Percentiles rank a stretch among this genome's conserved stretches.
Conservation (phyloP, 169 alveolate species). For the Haemoproteus tartakovskyi region DNA sequence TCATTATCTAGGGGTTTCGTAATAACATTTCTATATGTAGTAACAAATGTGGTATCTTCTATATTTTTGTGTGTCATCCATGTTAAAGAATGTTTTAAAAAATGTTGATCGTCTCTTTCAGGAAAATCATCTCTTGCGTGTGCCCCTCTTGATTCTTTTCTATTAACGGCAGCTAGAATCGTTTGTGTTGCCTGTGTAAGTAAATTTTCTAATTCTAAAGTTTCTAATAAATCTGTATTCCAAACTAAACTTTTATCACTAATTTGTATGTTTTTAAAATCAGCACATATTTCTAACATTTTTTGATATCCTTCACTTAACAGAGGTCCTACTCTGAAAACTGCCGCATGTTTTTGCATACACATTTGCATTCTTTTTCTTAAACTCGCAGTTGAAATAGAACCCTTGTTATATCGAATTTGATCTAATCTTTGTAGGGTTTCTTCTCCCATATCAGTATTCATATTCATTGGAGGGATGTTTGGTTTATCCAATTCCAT, state of each 20-base stretch:
- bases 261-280: slow-evolving; percentile 85
- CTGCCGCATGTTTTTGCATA: slow-evolving; percentile 96
- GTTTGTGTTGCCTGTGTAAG: slow-evolving; percentile 89
- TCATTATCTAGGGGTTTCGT: slow-evolving; percentile 86
- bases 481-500: slow-evolving; percentile 86
- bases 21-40: slow-evolving; percentile 76
- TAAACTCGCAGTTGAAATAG: slow-evolving; percentile 66
- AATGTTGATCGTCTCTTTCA: slow-evolving; percentile 92
- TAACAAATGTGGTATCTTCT: slow-evolving; percentile 74
- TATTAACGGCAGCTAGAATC: slow-evolving; percentile 89
- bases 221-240: slow-evolving; percentile 96
- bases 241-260: slow-evolving; percentile 88
- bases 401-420: slow-evolving; percentile 62
- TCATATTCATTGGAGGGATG: slow-evolving; percentile 34
- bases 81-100: slow-evolving; percentile 95
- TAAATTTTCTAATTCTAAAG: slow-evolving; percentile 94
- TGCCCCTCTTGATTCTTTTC: slow-evolving; percentile 97
- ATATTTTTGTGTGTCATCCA: slow-evolving; percentile 76
- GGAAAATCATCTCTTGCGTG: slow-evolving; percentile 97
- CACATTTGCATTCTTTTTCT: slow-evolving; percentile 78
- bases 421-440: slow-evolving; percentile 28
- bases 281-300: slow-evolving; percentile 76
- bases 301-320: slow-evolving; percentile 87
- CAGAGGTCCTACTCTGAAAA: slow-evolving; percentile 88
- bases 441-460: slow-evolving; percentile 54